These are phyloP conservation scores for Pseudocercospora pini-densiflorae DNA, from an alignment of 2,329 filamentous ascomycete genomes.

Conservation along the genomic window DNA sequence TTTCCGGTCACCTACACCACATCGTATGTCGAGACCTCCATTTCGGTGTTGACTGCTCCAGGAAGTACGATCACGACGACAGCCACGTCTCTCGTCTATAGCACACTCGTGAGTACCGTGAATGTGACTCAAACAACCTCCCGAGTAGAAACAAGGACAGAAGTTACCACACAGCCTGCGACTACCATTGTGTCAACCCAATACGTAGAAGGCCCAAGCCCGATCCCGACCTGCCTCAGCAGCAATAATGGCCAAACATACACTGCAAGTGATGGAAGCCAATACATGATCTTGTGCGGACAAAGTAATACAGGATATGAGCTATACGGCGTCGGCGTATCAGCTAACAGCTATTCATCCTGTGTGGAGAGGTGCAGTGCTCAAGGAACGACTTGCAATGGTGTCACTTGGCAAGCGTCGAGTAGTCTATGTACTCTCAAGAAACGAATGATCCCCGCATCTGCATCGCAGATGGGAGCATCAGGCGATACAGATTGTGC, in stretches of 20 bases:
- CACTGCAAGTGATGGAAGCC: not conserved
- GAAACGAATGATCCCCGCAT: not conserved
- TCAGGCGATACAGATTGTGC: not conserved
- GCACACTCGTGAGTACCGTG: not conserved
- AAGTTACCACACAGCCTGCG: not conserved
- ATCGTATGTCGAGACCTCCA: constrained; percentile 1
- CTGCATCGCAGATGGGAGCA: not conserved
- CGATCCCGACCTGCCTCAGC: not conserved
- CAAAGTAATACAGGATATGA: not conserved
- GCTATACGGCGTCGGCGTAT: not conserved
- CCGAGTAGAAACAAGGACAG: not conserved
- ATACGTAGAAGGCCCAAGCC: not conserved
- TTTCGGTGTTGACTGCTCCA: not conserved
- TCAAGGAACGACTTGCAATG: not conserved
- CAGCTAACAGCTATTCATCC: not conserved
- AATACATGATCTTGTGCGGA: not conserved
- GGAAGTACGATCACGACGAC: not conserved
- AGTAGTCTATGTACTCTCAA: not conserved
- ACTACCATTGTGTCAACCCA: not conserved
- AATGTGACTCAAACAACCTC: not conserved
- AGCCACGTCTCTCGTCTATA: not conserved
- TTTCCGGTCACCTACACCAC: not conserved
- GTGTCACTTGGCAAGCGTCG: not conserved
- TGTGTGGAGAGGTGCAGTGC: not conserved
- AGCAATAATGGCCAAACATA: not conserved